These are phyloP conservation scores for Chrysosporium queenslandicum DNA, from an alignment of 2,329 filamentous ascomycete species.

Conservation along the genomic window DNA sequence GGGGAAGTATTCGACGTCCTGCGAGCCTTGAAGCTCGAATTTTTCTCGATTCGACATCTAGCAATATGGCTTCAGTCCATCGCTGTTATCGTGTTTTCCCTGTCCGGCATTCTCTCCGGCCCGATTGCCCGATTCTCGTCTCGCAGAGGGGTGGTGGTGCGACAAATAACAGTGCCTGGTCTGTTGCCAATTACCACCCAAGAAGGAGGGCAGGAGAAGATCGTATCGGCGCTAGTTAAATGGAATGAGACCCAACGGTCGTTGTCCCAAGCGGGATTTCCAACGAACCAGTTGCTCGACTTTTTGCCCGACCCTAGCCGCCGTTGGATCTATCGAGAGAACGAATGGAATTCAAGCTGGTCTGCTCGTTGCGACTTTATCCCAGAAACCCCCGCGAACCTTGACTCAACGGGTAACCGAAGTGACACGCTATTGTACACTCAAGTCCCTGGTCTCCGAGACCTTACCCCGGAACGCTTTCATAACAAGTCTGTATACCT, in stretches of 20 bases:
- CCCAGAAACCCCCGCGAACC: neutral
- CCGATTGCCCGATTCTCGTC: neutral
- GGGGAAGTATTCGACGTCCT: neutral
- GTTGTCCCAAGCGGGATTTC: neutral
- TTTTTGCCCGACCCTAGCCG: neutral
- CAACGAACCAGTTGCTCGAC: neutral
- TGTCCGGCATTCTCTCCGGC: neutral
- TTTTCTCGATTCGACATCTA: neutral
- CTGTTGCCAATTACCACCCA: neutral
- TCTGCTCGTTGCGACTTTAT: neutral
- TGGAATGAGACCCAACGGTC: neutral
- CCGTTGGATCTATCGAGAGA: neutral
- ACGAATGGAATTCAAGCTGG: neutral
- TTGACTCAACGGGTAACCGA: neutral
- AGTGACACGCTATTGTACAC: neutral
- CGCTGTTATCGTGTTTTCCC: neutral
- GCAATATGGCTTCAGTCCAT: neutral
- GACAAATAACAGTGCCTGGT: neutral
- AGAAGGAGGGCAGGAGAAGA: neutral
- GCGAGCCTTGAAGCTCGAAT: neutral
- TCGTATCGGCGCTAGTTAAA: neutral
- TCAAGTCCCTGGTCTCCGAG: neutral
- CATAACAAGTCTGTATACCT: neutral
- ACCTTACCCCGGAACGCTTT: neutral
- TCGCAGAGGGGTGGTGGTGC: neutral